Evolutionary conservation across 345 rosid species (phyloP).

Genomic region (Lepidium aucheri): DNA sequence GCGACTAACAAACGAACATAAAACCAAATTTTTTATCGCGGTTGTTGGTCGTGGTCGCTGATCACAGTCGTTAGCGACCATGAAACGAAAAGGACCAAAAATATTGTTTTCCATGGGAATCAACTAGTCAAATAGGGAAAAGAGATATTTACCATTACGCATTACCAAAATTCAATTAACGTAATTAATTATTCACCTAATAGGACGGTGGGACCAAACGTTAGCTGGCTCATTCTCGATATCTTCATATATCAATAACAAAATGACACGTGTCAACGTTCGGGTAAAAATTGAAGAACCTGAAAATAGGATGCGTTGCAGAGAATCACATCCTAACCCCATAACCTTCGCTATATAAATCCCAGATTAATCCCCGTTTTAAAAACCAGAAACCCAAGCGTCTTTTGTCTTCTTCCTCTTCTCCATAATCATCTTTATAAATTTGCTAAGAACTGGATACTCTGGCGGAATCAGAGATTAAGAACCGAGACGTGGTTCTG

Average conservation of each 20-base stretch:
- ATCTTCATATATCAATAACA: neutral
- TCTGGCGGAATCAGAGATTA: conserved; percentile 49
- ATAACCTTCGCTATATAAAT: conserved; percentile 12
- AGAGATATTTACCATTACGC: neutral
- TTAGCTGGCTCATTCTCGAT: conserved; percentile 16
- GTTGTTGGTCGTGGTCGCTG: no score
- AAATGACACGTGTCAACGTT: neutral
- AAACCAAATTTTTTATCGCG: no score
- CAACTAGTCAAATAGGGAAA: neutral
- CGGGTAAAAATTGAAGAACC: neutral
- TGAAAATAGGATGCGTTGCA: conserved; percentile 1
- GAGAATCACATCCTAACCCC: conserved; percentile 5
- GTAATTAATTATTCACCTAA: conserved; percentile 10
- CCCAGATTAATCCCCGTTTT: neutral
- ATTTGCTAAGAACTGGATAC: conserved; percentile 60
- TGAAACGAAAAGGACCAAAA: neutral
- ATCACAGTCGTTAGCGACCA: no score
- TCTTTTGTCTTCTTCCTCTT: neutral
- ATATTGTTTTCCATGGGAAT: neutral
- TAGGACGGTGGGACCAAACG: neutral
- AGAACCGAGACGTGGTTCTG: conserved; percentile 77
- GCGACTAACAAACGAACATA: neutral
- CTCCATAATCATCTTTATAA: neutral
- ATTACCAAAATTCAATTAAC: neutral
- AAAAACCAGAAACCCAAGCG: neutral